These are phyloP conservation scores for Aspergillus vadensis DNA, from an alignment of 2,329 filamentous ascomycete genomes.

Conservation along the genomic window DNA sequence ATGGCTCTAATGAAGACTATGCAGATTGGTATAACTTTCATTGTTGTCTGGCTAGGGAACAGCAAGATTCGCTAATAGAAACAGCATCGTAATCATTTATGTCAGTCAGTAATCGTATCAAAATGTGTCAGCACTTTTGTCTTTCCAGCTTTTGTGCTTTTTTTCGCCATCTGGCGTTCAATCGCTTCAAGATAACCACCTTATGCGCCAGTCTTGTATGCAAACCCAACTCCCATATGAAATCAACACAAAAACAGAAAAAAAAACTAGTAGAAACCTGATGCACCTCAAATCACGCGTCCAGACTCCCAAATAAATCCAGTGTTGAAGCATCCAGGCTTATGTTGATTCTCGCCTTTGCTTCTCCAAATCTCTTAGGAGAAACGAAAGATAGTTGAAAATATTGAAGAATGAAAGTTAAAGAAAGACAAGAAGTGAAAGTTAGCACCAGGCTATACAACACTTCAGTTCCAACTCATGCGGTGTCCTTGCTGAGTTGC, in stretches of 20 bases:
- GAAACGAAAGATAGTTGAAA: background rate
- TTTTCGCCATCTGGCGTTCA: conserved; percentile 5
- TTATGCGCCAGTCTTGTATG: conserved; percentile 4
- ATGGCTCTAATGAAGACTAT: background rate
- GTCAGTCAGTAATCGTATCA: background rate
- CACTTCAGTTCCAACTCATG: conserved; percentile 11
- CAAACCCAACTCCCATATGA: background rate
- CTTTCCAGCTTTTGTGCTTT: conserved; percentile 5
- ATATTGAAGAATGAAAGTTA: background rate
- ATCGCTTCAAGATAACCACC: background rate
- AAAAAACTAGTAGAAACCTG: background rate
- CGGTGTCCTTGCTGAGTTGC: conserved; percentile 23
- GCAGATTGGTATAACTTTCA: background rate
- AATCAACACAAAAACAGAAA: background rate
- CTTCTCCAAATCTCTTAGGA: background rate
- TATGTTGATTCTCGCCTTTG: conserved; percentile 11
- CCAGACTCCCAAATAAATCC: conserved; percentile 6
- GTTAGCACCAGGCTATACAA: background rate
- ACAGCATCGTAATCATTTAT: conserved; percentile 9
- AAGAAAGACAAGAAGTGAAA: conserved; percentile 5
- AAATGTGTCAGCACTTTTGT: conserved; percentile 8
- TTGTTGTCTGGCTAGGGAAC: background rate
- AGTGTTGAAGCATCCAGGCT: conserved; percentile 10
- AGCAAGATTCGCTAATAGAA: background rate
- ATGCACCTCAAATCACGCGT: background rate